A percentile compares a stretch with the other conserved stretches of the same genome.
Conservation (phyloP, 2,329 filamentous ascomycete genomes). For the Penicillium hordei region DNA sequence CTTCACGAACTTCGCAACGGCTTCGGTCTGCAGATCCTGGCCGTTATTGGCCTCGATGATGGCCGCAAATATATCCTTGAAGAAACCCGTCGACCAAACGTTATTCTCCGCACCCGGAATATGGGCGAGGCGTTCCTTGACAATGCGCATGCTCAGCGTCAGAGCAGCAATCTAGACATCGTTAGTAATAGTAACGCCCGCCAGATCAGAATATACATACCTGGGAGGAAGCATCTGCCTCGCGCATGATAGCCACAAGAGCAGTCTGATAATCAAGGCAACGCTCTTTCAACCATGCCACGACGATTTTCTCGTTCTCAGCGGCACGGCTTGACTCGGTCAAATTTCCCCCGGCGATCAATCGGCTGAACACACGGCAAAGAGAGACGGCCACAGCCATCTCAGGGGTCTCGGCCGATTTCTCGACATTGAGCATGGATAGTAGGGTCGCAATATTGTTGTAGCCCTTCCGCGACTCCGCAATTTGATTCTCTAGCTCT, state of each 20-base stretch:
- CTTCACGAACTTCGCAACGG: constrained; percentile 73
- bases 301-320: constrained; percentile 72
- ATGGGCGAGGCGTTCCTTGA: constrained; percentile 74
- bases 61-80: constrained; percentile 63
- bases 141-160: constrained; percentile 75
- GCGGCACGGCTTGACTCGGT: constrained; percentile 63
- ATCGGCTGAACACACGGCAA: constrained; percentile 79
- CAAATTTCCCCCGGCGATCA: constrained; percentile 73
- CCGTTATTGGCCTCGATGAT: constrained; percentile 60
- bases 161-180: constrained; percentile 62
- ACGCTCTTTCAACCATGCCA: constrained; percentile 74
- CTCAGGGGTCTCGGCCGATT: constrained; percentile 55
- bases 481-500: constrained; percentile 73
- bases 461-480: constrained; percentile 85
- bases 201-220: constrained; percentile 24
- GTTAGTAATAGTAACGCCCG: constrained; percentile 13
- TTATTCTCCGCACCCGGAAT: constrained; percentile 62
- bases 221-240: constrained; percentile 59
- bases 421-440: constrained; percentile 54
- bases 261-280: constrained; percentile 68
- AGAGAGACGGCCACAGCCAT: constrained; percentile 74
- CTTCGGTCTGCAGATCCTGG: constrained; percentile 66
- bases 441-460: constrained; percentile 82
- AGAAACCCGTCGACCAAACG: constrained; percentile 71
- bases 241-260: constrained; percentile 61